These are phyloP conservation scores for Acarospora socialis DNA, from an alignment of 2,329 filamentous ascomycete genomes.

Conservation along the genomic window DNA sequence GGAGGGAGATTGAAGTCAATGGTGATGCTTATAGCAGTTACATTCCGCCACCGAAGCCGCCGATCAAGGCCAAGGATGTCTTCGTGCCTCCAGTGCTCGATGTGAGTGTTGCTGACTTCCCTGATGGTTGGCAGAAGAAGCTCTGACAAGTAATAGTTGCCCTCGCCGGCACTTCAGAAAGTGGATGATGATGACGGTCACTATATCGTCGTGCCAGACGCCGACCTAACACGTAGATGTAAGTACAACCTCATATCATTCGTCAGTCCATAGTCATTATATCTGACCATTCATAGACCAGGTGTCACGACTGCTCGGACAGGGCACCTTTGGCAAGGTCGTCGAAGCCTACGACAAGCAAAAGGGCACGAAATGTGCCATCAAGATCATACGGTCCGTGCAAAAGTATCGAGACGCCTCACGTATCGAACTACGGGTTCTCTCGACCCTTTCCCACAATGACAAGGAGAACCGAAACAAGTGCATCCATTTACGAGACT, in stretches of 20 bases:
- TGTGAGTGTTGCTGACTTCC: conserved; percentile 29
- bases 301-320: conserved; percentile 78
- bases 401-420: conserved; percentile 97
- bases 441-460: conserved; percentile 83
- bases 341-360: conserved; percentile 77
- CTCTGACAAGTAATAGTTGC: conserved; percentile 6
- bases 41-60: conserved; percentile 71
- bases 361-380: conserved; percentile 68
- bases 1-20: conserved; percentile 56
- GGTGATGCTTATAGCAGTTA: conserved; percentile 65
- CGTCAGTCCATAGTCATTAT: conserved; percentile 2
- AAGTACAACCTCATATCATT: conserved; percentile 27
- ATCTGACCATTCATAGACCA: conserved; percentile 44
- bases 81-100: conserved; percentile 45
- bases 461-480: conserved; percentile 85
- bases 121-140: conserved; percentile 1
- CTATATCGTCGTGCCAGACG: conserved; percentile 83
- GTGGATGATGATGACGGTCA: conserved; percentile 95
- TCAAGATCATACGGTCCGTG: conserved; percentile 96
- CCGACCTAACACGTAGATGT: conserved; percentile 81
- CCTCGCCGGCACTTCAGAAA: conserved; percentile 41
- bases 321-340: conserved; percentile 97
- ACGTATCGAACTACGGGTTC: conserved; percentile 80
- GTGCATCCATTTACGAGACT: conserved; percentile 91
- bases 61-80: conserved; percentile 78